Evolutionary conservation across 306 rosid species (phyloP), one percentile per base, ranked within the genome.

Genomic region (Dryas octopetala): DNA sequence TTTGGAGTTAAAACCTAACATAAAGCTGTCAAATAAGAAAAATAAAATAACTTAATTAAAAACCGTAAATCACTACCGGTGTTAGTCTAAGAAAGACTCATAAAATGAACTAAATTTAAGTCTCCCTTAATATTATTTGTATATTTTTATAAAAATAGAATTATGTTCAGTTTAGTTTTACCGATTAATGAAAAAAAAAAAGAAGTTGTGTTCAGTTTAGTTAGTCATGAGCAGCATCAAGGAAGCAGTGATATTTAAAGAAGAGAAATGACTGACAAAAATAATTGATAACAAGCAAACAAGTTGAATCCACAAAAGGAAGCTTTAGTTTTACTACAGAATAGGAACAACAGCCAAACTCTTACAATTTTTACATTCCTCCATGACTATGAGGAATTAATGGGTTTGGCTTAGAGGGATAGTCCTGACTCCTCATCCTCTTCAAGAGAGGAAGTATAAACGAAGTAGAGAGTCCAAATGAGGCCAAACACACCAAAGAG

Each of bases 371-470:
- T 80, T 79, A 86, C 83, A 82, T 54, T 62, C 70, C 88, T 57
- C 44, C 55, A 9, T 2, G 38, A 32, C n/a, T 6, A n/a, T 5
- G 48, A 54, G 53, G 75, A 45, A 46, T 46, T 46, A 46, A 68
- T 55, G 48, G 16, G 15, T 43, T 50, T 49, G 50, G 16, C 67
- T 71, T 73, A 95, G 73, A 95, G 97, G 48, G 98, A 95, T 83
- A 95, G 28, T 40, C 98, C 98, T 0, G 98, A 95, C 62, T 95
- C 98, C 61, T 95, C 98, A 73, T 91, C 98, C 79, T 95, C 98
- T 0, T 95, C 98, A 70, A 95, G 96, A 57, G 70, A 19, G 0
- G 91, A 81, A 79, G 91, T 44, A 85, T 95, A 95, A 48, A 78
- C 7, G 62, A 84, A 49, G 70, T 82, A 95, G 28, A 90, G 58